Percentiles rank a stretch among this genome's conserved stretches.
These are phyloP conservation scores for Gossypium rotundifolium DNA, from an alignment of 345 rosid genomes.

Conservation along the genomic window DNA sequence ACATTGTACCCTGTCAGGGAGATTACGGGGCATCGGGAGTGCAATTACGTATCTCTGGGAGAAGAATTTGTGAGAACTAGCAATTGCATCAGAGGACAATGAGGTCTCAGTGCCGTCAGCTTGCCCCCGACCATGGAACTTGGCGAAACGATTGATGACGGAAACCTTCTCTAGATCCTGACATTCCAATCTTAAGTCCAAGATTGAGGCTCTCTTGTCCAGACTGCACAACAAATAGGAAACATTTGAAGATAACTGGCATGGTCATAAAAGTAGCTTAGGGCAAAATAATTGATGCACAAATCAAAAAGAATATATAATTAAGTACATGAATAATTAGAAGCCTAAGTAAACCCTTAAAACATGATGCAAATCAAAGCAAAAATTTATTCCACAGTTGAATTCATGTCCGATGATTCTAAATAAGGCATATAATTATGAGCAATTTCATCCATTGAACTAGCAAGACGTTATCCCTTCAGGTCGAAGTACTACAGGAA, in stretches of 20 bases:
- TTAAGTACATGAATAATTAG: not conserved
- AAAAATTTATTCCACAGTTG: too few relatives aligned
- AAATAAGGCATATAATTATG: not conserved
- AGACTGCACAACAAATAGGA: slow-evolving; percentile 41
- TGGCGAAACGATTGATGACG: slow-evolving; percentile 90
- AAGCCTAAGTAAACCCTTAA: not conserved
- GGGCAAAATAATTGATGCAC: not conserved
- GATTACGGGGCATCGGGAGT: slow-evolving; percentile 71
- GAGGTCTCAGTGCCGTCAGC: slow-evolving; percentile 44
- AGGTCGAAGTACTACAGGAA: not conserved
- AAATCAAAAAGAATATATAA: not conserved
- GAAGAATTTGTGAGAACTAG: slow-evolving; percentile 37
- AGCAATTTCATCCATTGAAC: not conserved
- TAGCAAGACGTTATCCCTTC: not conserved
- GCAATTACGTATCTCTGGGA: slow-evolving; percentile 87
- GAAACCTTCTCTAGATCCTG: slow-evolving; percentile 76
- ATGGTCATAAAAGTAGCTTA: not conserved
- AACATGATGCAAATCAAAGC: too few relatives aligned
- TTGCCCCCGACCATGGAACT: slow-evolving; percentile 67
- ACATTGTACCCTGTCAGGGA: slow-evolving; percentile 90
- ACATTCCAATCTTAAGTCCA: slow-evolving; percentile 75
- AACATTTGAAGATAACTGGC: slow-evolving; percentile 1
- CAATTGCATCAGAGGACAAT: slow-evolving; percentile 33
- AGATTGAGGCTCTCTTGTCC: slow-evolving; percentile 53
- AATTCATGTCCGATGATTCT: too few relatives aligned